Conservation (phyloP, 78 protist genomes). For the Dictyostelium intermedium region DNA sequence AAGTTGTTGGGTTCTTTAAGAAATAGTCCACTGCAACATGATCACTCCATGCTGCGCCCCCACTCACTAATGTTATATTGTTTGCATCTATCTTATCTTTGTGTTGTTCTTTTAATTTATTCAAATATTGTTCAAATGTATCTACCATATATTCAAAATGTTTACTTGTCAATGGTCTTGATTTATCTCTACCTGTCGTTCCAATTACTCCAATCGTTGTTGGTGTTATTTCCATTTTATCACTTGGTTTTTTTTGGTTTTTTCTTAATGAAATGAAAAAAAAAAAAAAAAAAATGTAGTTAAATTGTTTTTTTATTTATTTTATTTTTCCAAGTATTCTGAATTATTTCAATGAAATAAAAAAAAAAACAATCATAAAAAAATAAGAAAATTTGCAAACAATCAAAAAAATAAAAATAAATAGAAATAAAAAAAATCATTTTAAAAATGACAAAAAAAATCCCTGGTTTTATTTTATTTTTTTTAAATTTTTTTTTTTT, state of each 20-base stretch:
- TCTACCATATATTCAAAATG: constrained; percentile 23
- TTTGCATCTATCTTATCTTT: background rate
- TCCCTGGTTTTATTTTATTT: too few species aligned
- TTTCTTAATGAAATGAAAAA: background rate
- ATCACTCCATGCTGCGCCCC: constrained; percentile 21
- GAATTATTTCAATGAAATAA: too few species aligned
- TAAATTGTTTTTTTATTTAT: too few species aligned
- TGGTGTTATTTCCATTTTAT: background rate
- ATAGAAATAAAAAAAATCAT: too few species aligned
- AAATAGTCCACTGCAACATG: constrained; percentile 10
- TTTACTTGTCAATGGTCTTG: background rate
- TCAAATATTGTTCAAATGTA: background rate
- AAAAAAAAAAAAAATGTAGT: too few species aligned
- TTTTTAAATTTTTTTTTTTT: too few species aligned
- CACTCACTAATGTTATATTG: background rate
- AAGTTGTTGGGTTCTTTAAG: background rate
- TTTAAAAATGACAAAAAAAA: too few species aligned
- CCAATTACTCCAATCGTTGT: constrained; percentile 4
- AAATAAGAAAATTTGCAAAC: too few species aligned
- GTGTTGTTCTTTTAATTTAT: background rate
- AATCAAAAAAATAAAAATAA: too few species aligned
- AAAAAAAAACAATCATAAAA: too few species aligned
- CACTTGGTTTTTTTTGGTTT: background rate
- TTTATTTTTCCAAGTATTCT: too few species aligned
- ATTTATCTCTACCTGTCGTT: constrained; percentile 28